Base-by-base conservation (phyloP, 2,329 filamentous ascomycete species). In the Volutella citrinella region DNA sequence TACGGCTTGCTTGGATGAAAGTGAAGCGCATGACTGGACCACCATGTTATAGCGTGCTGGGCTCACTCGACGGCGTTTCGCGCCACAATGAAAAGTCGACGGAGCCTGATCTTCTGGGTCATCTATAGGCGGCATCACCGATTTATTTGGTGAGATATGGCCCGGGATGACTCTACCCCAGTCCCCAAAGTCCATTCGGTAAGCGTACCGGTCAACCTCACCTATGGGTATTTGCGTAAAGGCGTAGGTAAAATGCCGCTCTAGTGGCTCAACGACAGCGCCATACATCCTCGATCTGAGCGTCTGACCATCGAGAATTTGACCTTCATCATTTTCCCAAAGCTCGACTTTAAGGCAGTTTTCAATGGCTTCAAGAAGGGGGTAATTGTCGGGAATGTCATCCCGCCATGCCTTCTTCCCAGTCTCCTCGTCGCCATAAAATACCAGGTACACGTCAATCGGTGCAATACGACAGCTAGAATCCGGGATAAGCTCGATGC, bases 391-490 rank as follows among this genome's bases (percentile, higher is more conserved):
- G 2, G 40, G 36, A 3, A 42, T 36, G 10, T 36, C 25, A 1
- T 28, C 28, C 11, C 33, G 25, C 17, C 33, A 40, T 10, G 27
- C 33, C 19, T 40, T 32, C 3, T 35, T n/a, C n/a, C n/a, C 32
- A 3, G 19, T 17, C 8, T 33, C 36, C 11, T 39, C 30, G 13
- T 33, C 28, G 2, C 36, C 39, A 4, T 30, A 12, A 5, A 42
- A 42, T 3, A 42, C 36, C 14, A 30, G 32, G 3, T 34, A 13
- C 5, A 36, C 32, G 3, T 42, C 36, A 12, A 33, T 17, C 6
- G 31, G 21, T 5, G 18, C 21, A 3, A 39, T 30, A 0, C 21
- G 32, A 1, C 25, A 19, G 5, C 22, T 28, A 1, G 10, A 5
- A 0, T 23, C 20, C 6, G 32, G 28, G 0, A 32, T 20, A 1